phyloP scores from a whole-genome alignment of 2,329 filamentous ascomycete species.

The Rasamsonia emersonii region DNA sequence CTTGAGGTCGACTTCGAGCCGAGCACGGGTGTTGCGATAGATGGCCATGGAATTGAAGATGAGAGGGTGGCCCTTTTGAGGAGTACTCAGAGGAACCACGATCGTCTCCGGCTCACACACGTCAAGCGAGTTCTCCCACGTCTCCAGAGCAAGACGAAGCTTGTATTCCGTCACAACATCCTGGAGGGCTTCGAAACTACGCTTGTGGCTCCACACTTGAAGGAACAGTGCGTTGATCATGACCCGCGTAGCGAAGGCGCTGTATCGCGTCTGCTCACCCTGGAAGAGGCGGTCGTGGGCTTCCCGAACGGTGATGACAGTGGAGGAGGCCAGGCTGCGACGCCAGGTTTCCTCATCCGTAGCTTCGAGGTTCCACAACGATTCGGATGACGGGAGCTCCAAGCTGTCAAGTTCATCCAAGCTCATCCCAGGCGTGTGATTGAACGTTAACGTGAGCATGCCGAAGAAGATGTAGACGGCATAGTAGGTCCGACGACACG shows the following conservation, averaged over 20 bases:
- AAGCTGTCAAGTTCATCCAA: conserved; percentile 97
- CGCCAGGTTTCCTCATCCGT: conserved; percentile 75
- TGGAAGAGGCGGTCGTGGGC: conserved; percentile 95
- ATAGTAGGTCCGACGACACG: conserved; percentile 92
- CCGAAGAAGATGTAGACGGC: conserved; percentile 99
- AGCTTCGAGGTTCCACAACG: conserved; percentile 80
- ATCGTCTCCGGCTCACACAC: conserved; percentile 87
- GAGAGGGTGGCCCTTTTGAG: conserved; percentile 89
- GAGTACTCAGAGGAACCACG: conserved; percentile 80
- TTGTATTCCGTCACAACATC: conserved; percentile 98
- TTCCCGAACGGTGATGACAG: conserved; percentile 78
- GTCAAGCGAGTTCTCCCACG: conserved; percentile 96
- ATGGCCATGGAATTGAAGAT: conserved; percentile 98
- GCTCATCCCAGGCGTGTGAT: conserved; percentile 94
- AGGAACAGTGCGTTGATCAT: conserved; percentile 99
- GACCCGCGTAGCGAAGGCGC: conserved; percentile 90
- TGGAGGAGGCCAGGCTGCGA: conserved; percentile 63
- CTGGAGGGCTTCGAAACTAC: conserved; percentile 92
- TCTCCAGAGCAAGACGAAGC: conserved; percentile 86
- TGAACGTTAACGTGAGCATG: conserved; percentile 87
- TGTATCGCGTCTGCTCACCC: conserved; percentile 82
- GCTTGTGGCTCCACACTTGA: conserved; percentile 98
- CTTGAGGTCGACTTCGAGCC: conserved; percentile 91
- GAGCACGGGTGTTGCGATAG: conserved; percentile 86
- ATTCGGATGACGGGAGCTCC: conserved; percentile 86